Conservation (phyloP, 2,329 filamentous ascomycete species). For the Ophiobolus disseminans region DNA sequence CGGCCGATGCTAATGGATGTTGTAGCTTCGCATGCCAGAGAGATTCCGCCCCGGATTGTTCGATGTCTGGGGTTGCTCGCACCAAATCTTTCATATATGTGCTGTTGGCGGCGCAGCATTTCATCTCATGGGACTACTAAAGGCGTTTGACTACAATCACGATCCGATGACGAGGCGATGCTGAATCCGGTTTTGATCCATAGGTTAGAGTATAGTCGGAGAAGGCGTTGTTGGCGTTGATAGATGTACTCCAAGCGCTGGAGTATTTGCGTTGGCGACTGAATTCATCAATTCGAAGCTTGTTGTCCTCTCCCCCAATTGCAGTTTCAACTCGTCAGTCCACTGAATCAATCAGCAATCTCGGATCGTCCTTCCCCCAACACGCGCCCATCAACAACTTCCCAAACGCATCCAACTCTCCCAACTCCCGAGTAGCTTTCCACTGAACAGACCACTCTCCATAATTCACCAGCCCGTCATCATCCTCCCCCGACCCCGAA, state of each 20-base stretch:
- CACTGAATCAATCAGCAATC: too few relatives aligned
- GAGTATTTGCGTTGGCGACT: too few relatives aligned
- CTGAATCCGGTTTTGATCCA: background rate
- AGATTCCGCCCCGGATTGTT: constrained; percentile 5
- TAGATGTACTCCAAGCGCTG: too few relatives aligned
- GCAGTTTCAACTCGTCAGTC: too few relatives aligned
- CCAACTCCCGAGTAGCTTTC: constrained; percentile 13
- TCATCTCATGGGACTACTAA: constrained; percentile 3
- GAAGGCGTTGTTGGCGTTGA: too few relatives aligned
- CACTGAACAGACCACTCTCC: constrained; percentile 25
- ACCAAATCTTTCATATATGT: constrained; percentile 11
- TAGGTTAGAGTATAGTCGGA: too few relatives aligned
- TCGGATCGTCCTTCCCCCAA: constrained; percentile 27
- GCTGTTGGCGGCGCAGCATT: constrained; percentile 4
- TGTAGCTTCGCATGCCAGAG: constrained; percentile 4
- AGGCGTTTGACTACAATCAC: constrained; percentile 10
- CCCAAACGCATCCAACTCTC: constrained; percentile 25
- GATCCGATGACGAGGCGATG: constrained; percentile 7
- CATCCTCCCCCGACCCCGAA: constrained; percentile 7
- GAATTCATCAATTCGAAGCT: too few relatives aligned
- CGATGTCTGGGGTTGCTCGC: constrained; percentile 10
- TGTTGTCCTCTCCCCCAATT: too few relatives aligned
- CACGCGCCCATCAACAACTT: constrained; percentile 37
- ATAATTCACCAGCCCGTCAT: constrained; percentile 30
- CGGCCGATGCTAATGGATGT: background rate